Conservation (phyloP, 805 yeast species). For the Teunomyces atbi region DNA sequence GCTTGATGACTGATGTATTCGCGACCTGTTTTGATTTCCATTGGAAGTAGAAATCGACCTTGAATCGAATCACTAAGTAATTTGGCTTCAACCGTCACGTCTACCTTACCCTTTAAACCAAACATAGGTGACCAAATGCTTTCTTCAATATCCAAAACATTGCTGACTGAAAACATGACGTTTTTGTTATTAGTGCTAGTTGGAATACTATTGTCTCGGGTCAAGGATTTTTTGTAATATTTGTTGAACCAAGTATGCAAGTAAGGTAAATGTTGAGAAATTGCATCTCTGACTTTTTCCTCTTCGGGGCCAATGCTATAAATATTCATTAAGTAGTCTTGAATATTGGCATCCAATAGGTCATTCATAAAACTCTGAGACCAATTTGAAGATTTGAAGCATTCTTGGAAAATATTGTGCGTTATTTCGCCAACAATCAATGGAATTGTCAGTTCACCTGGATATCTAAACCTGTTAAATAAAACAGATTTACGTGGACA, state of each 20-base stretch:
- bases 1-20: constrained; percentile 72
- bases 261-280: constrained; percentile 49
- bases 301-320: constrained; percentile 53
- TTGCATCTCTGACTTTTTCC: constrained; percentile 41
- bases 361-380: constrained; percentile 36
- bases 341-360: constrained; percentile 39
- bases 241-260: constrained; percentile 52
- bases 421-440: constrained; percentile 79
- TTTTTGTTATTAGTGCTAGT: constrained; percentile 6
- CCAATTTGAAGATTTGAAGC: constrained; percentile 42
- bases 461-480: constrained; percentile 51
- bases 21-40: constrained; percentile 88
- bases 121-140: constrained; percentile 87
- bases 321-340: constrained; percentile 48
- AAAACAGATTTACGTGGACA: constrained; percentile 75
- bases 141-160: constrained; percentile 83
- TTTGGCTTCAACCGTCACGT: constrained; percentile 73
- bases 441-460: constrained; percentile 64
- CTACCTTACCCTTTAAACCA: constrained; percentile 88
- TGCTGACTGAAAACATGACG: constrained; percentile 37
- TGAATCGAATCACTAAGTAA: constrained; percentile 17
- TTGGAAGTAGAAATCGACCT: constrained; percentile 62
- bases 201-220: constrained; percentile 6
- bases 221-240: constrained; percentile 33
- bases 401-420: constrained; percentile 70